Evolutionary conservation across 2,329 filamentous ascomycete species (phyloP), one percentile per base, ranked within the genome.

Genomic region (Penicillium verrucosum): DNA sequence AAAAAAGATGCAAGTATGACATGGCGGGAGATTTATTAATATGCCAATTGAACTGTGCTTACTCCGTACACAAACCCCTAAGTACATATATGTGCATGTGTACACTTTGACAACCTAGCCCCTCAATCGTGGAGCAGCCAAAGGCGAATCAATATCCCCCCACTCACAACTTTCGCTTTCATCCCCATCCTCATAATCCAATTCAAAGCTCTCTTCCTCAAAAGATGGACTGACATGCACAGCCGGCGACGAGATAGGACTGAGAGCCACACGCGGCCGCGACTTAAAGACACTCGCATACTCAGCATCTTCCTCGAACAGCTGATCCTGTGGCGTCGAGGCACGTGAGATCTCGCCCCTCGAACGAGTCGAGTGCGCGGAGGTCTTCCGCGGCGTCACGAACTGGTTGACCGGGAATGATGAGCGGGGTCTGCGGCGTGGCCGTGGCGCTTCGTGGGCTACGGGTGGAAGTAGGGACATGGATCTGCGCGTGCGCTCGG

Each of bases 261-360:
- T 96, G 11, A 84, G 84, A 61, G 87, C 87, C 63, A 97, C 85
- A 72, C 86, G 89, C 0, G 92, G 92, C 62, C 92, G 77, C 61
- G 89, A 92, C 75, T 87, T 90, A 71, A 97, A 97, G 1, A 96
- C 87, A 27, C 87, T 88, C 57, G 89, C 88, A 72, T 91, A 89
- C 58, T 95, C 90, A 4, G 82, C 80, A 62, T 90, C 86, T 53
- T 87, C 82, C 16, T 81, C 81, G 29, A 96, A 86, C 40, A 96
- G 75, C 61, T 87, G 83, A 67, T 93, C 88, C 0, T 82, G 80
- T 9, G 89, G 80, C 1, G 85, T 80, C 4, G 78, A 75, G 23
- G 72, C 74, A 58, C 76, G 60, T 21, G 70, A 70, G 18, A 55
- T 58, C 9, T 58, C 51, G 7, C 30, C 46, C 4, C 29, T 36